Conservation (phyloP, 2,329 filamentous ascomycete genomes). For the Calonectria ilicicola region DNA sequence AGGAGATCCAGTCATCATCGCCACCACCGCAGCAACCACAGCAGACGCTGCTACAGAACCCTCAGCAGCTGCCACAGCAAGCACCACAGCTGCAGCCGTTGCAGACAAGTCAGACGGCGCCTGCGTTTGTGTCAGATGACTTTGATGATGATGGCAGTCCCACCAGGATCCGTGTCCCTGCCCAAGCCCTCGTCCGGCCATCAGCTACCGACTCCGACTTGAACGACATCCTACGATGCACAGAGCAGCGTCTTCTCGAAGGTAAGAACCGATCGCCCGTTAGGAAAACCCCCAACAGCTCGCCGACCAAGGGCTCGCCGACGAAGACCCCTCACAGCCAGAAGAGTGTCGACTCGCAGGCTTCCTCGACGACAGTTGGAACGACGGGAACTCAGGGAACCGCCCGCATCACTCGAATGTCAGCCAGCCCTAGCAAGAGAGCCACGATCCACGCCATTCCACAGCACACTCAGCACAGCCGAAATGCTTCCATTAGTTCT, state of each 20-base stretch:
- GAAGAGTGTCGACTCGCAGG: conserved; percentile 33
- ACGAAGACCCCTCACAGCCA: conserved; percentile 46
- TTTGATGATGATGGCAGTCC: conserved; percentile 24
- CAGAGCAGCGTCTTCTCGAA: conserved; percentile 62
- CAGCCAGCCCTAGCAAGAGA: conserved; percentile 45
- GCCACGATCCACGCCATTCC: conserved; percentile 34
- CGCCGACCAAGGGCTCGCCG: conserved; percentile 44
- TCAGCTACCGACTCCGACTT: conserved; percentile 60
- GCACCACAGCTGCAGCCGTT: conserved; percentile 11
- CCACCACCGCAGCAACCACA: background rate
- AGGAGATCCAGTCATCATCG: background rate
- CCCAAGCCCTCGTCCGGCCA: conserved; percentile 34
- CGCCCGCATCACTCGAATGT: conserved; percentile 36
- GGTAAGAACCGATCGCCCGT: conserved; percentile 47
- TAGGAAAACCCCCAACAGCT: conserved; percentile 43
- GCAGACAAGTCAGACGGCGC: conserved; percentile 36
- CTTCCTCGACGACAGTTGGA: conserved; percentile 38
- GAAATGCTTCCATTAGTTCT: conserved; percentile 46
- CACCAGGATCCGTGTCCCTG: conserved; percentile 23
- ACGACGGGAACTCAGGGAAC: conserved; percentile 36
- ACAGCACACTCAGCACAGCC: conserved; percentile 30
- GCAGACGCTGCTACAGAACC: too few species aligned
- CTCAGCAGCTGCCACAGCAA: background rate
- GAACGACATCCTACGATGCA: conserved; percentile 63
- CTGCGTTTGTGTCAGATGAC: conserved; percentile 30